These are phyloP conservation scores for Microglena sp. DNA, from an alignment of 139 green algal species.

Conservation along the genomic window DNA sequence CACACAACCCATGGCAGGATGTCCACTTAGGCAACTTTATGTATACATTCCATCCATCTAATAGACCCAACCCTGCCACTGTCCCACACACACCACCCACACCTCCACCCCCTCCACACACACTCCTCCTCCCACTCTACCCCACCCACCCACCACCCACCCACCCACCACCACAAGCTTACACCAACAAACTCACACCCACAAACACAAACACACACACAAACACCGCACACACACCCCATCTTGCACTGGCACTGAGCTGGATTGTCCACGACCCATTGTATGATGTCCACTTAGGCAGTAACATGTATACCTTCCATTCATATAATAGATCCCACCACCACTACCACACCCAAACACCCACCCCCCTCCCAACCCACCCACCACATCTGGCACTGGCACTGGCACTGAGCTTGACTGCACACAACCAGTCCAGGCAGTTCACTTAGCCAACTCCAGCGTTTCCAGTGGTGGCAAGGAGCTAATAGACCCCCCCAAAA, in stretches of 20 bases:
- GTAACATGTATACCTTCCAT: too few species aligned
- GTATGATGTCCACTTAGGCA: conserved; percentile 66
- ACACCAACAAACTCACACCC: background rate
- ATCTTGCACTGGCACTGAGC: background rate
- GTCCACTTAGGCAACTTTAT: conserved; percentile 72
- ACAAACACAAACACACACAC: background rate
- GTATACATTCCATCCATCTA: too few species aligned
- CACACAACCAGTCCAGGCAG: conserved; percentile 31
- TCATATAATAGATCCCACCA: too few species aligned
- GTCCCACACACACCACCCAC: too few species aligned
- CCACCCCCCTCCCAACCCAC: background rate
- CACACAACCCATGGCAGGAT: conserved; percentile 31
- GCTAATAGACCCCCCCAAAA: too few species aligned
- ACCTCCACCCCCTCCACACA: too few species aligned
- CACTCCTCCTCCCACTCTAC: too few species aligned
- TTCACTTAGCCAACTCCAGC: conserved; percentile 74
- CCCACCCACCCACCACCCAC: too few species aligned
- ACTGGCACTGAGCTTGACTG: too few species aligned
- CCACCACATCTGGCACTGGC: background rate
- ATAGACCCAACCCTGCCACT: too few species aligned
- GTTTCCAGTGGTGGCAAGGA: too few species aligned
- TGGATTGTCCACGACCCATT: background rate
- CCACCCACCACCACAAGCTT: too few species aligned
- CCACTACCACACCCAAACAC: background rate
- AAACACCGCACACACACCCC: background rate